Conservation (phyloP, 2,329 filamentous ascomycete genomes). For the Penicillium crustosum region DNA sequence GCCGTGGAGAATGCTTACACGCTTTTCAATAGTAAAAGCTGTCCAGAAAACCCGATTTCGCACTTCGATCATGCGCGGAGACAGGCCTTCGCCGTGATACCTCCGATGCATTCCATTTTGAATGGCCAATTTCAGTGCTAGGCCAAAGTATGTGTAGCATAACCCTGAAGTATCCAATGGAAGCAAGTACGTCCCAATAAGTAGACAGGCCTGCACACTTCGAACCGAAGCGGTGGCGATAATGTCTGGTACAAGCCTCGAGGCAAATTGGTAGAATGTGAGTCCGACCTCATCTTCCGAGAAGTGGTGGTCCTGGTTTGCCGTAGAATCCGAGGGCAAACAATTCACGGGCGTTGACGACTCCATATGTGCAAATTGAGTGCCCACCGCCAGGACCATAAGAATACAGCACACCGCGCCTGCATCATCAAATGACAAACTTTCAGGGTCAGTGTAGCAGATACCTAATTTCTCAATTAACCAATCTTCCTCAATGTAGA, state of each 20-base stretch:
- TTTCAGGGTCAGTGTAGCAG: constrained; percentile 39
- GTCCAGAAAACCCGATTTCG: constrained; percentile 61
- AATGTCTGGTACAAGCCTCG: constrained; percentile 56
- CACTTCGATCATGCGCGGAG: constrained; percentile 52
- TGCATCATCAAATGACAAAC: constrained; percentile 40
- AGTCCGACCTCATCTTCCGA: constrained; percentile 57
- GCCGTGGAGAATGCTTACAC: constrained; percentile 58
- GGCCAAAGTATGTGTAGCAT: constrained; percentile 57
- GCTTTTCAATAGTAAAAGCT: constrained; percentile 57
- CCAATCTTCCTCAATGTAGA: constrained; percentile 46
- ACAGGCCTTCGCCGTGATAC: constrained; percentile 50
- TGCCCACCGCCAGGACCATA: constrained; percentile 46
- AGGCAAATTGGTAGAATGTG: constrained; percentile 58
- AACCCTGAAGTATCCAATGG: constrained; percentile 58
- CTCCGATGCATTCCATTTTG: constrained; percentile 62
- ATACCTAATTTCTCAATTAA: constrained; percentile 40
- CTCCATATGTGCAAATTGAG: constrained; percentile 47
- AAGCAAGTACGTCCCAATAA: constrained; percentile 57
- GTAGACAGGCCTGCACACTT: constrained; percentile 59
- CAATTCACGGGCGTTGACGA: constrained; percentile 39
- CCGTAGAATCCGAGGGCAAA: constrained; percentile 24
- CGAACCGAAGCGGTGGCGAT: constrained; percentile 58
- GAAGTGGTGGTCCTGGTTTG: constrained; percentile 36
- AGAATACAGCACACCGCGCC: constrained; percentile 44
- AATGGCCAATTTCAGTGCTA: constrained; percentile 58